phyloP scores from a whole-genome alignment of 768 basidiomycete genomes.

The Chalciporus piperatus region DNA sequence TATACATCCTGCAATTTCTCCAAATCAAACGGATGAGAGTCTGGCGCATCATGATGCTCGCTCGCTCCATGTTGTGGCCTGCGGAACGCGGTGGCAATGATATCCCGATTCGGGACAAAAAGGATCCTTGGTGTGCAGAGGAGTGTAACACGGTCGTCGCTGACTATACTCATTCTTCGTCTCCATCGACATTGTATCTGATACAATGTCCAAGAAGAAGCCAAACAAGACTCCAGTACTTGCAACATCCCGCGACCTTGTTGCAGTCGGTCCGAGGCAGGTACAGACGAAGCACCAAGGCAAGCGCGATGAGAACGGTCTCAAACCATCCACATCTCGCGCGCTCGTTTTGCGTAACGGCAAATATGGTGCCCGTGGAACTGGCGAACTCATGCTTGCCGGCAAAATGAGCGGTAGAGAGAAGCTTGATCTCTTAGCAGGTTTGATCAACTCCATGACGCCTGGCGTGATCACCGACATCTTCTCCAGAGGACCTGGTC shows the following conservation, averaged over 20 bases:
- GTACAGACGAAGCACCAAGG: constrained; percentile 35
- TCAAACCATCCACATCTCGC: constrained; percentile 64
- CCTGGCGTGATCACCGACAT: not conserved
- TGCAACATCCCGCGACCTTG: constrained; percentile 41
- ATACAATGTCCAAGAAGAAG: constrained; percentile 34
- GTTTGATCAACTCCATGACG: constrained; percentile 35
- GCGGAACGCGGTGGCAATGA: too few species aligned
- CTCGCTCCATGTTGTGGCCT: too few species aligned
- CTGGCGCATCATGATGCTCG: too few species aligned
- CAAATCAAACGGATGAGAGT: too few species aligned
- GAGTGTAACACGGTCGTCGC: too few species aligned
- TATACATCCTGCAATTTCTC: too few species aligned
- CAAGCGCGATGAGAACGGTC: constrained; percentile 48
- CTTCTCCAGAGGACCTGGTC: constrained; percentile 60
- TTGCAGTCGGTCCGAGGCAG: constrained; percentile 54
- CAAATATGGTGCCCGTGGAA: constrained; percentile 68
- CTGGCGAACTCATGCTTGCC: constrained; percentile 59
- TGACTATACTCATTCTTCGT: too few species aligned
- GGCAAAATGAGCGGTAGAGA: constrained; percentile 71
- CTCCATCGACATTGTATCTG: not conserved
- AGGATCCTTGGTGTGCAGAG: too few species aligned
- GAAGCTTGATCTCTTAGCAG: constrained; percentile 76
- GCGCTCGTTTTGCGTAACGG: constrained; percentile 74
- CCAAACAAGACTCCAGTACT: constrained; percentile 8
- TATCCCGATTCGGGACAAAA: too few species aligned